These are phyloP conservation scores for Alternaria hordeiaustralica DNA, from an alignment of 2,329 filamentous ascomycete genomes.

Conservation along the genomic window DNA sequence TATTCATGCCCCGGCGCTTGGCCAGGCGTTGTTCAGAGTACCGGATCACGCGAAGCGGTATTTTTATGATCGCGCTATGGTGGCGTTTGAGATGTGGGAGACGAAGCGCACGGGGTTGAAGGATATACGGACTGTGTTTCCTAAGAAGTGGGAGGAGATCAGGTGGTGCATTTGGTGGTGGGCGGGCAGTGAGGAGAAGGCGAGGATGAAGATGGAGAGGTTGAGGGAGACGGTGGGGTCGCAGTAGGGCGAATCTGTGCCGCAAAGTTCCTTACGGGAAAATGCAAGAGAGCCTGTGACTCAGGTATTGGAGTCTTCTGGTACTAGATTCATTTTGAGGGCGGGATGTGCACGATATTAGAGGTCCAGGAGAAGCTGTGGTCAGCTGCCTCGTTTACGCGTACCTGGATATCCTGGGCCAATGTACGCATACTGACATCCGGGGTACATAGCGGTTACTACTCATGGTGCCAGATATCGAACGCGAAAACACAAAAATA, in stretches of 20 bases:
- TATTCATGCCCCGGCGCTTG: neutral
- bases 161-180: constrained; percentile 37
- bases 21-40: neutral
- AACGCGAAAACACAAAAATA: neutral
- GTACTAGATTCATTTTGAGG: too few relatives aligned
- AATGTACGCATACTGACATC: too few relatives aligned
- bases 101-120: neutral
- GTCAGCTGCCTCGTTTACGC: neutral
- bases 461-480: neutral
- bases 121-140: constrained; percentile 14
- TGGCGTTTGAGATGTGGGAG: constrained; percentile 15
- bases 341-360: too few relatives aligned
- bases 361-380: neutral
- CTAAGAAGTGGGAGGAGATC: constrained; percentile 13
- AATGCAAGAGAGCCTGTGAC: too few relatives aligned
- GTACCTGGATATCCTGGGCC: too few relatives aligned
- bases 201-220: constrained; percentile 28
- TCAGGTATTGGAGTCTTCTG: too few relatives aligned
- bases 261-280: too few relatives aligned
- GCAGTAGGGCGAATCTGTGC: neutral
- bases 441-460: neutral
- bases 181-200: constrained; percentile 33
- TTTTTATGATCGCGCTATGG: constrained; percentile 7
- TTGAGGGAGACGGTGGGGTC: constrained; percentile 13
- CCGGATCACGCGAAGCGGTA: constrained; percentile 11